These are phyloP conservation scores for Ascochyta lentis DNA, from an alignment of 2,329 filamentous ascomycete species.

Conservation along the genomic window DNA sequence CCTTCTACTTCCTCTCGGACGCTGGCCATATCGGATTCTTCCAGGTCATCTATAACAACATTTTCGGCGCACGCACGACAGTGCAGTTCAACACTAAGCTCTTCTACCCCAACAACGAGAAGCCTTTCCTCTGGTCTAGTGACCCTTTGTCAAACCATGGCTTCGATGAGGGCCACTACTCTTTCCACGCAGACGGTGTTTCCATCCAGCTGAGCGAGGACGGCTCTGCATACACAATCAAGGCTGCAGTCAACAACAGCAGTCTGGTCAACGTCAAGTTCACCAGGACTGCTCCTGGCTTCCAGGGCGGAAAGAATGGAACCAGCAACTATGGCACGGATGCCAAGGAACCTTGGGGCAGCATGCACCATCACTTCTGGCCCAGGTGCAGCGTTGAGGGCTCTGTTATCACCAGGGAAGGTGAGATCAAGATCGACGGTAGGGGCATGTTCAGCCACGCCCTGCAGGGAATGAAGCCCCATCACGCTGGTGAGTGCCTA, in stretches of 20 bases:
- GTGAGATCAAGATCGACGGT: constrained; percentile 82
- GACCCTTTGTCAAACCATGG: constrained; percentile 78
- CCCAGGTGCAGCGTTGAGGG: constrained; percentile 83
- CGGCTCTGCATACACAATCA: constrained; percentile 83
- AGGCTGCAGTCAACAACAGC: constrained; percentile 81
- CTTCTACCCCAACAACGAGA: constrained; percentile 76
- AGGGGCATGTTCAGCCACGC: constrained; percentile 81
- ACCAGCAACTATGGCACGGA: constrained; percentile 88
- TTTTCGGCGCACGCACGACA: constrained; percentile 87
- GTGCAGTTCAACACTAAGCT: constrained; percentile 95
- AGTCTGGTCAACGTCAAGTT: constrained; percentile 87
- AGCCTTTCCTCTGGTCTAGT: constrained; percentile 82
- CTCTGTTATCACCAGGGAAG: constrained; percentile 81
- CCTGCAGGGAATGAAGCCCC: constrained; percentile 98
- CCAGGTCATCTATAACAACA: constrained; percentile 97
- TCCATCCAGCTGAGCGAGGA: constrained; percentile 87
- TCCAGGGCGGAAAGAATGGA: constrained; percentile 83
- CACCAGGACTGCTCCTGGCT: constrained; percentile 77
- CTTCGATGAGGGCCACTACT: constrained; percentile 82
- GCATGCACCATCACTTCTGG: constrained; percentile 94
- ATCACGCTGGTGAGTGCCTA: constrained; percentile 74
- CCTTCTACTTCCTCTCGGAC: constrained; percentile 87
- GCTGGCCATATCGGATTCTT: constrained; percentile 77
- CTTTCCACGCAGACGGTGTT: constrained; percentile 85
- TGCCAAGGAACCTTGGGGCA: constrained; percentile 83